Base-by-base conservation (phyloP, 805 yeast species). In the Saccharomycopsis fibuligera region DNA sequence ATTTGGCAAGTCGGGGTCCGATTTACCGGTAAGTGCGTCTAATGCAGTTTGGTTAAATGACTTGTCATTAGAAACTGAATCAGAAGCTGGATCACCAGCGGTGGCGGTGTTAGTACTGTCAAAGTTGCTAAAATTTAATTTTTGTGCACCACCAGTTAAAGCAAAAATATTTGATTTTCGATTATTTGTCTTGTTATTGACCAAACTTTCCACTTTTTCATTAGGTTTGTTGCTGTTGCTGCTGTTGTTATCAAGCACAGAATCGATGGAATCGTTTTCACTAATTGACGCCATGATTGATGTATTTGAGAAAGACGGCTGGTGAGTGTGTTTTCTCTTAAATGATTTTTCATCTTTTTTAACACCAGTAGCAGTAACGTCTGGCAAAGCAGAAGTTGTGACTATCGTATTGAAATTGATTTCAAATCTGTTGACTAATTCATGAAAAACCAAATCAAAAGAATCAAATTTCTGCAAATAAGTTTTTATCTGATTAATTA, bases 381-480 rank as follows among this genome's bases (percentile, higher is more conserved):
- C 10, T 16, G 25, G 40, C 25, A 16, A 35, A 5, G 21, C 37
- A 19, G 25, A 27, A 6, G 22, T 40, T 2, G 31, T 33, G 24
- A 36, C 35, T 19, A 35, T 16, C 6, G 17, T 17, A 17, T 27
- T 24, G 24, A 49, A 49, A 41, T 48, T 41, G 25, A 51, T 41
- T 19, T 48, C 49, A 19, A 9, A 25, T 12, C 53, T 22, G 6
- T 52, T 53, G 5, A 45, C 39, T 19, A 52, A 40, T 24, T 52
- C 49, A 37, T 52, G 50, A 38, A 52, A 52, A 12, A 52, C 49
- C 22, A 42, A 21, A 36, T 52, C 55, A 23, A 38, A 49, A 30
- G 48, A 42, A 35, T 52, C 55, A 52, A 49, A 49, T 33, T 49
- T 33, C 6, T 37, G 41, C 40, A 52, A 46, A 31, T 47, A 50